Conservation (phyloP, 305 asterid genomes). For the Rubia balearica region DNA sequence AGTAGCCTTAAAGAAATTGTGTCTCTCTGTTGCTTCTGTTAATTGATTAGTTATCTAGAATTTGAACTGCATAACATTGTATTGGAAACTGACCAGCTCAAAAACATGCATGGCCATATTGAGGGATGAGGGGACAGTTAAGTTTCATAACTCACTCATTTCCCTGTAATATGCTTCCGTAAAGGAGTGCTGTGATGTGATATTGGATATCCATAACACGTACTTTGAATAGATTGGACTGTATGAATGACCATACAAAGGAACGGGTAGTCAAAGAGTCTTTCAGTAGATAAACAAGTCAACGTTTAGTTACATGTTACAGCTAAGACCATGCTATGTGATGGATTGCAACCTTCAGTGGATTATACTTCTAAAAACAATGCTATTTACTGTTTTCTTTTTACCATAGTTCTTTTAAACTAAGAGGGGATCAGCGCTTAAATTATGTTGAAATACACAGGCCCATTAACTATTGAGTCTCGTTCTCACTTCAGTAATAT, state of each 20-base stretch:
- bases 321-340: not conserved
- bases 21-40: not conserved
- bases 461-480: not conserved
- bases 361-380: not conserved
- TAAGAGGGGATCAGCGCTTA: not conserved
- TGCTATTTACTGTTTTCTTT: not conserved
- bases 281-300: not conserved
- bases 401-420: not conserved
- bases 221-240: not conserved
- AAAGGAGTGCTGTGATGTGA: not conserved
- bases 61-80: not conserved
- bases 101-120: not conserved
- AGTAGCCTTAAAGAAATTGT: not conserved
- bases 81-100: not conserved
- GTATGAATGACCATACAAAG: slow-evolving; percentile 4
- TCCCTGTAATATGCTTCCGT: not conserved
- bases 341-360: not conserved
- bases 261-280: not conserved
- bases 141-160: not conserved
- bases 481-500: not conserved
- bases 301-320: not conserved
- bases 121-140: not conserved
- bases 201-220: not conserved
- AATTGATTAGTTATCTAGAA: not conserved
- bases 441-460: not conserved